Evolutionary conservation across 345 rosid genomes (phyloP), one percentile per base, ranked within the genome.

Genomic region (Citrus hindsii): DNA sequence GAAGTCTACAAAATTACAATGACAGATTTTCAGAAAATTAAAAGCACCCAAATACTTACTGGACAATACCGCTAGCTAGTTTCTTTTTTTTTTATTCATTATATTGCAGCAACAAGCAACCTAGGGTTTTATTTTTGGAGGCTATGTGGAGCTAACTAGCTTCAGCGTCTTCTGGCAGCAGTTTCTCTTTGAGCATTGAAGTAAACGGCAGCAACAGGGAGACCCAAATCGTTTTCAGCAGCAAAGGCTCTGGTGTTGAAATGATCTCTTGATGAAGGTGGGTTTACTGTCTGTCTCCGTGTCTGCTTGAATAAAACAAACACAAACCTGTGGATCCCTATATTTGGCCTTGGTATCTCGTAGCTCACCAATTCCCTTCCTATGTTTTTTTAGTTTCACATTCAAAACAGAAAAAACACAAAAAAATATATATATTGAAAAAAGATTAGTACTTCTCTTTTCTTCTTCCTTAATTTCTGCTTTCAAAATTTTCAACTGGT

Each of bases 141-240:
- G 3, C 14, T 1, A 18, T 30, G 35, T 3, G 13, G 28, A 4
- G 27, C 6, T 28, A 0, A 16, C 42, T 46, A 21, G 12, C 19
- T 61, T 77, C 69, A 89, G 83, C 96, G 89, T 72, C 86, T 84
- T 58, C 94, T 85, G 35, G 91, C 87, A 10, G 94, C 97, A 24
- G 94, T 89, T 77, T 90, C 94, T 64, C 92, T 82, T 69, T 88
- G 93, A 4, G 94, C 89, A 76, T 92, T 89, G 82, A 92, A 92
- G 84, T 89, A 92, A 77, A 90, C 90, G 71, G 91, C 92, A 27
- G 92, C 94, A 14, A 89, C 97, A 51, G 97, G 97, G 40, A 86
- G 92, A n/a, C 85, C 92, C 1, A 92, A 89, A 58, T 84, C 92
- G 67, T 87, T 78, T 22, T 84, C 89, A 4, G 79, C 80, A 9